Base-by-base conservation (phyloP, 2,329 filamentous ascomycete species). In the Amauroascus niger region DNA sequence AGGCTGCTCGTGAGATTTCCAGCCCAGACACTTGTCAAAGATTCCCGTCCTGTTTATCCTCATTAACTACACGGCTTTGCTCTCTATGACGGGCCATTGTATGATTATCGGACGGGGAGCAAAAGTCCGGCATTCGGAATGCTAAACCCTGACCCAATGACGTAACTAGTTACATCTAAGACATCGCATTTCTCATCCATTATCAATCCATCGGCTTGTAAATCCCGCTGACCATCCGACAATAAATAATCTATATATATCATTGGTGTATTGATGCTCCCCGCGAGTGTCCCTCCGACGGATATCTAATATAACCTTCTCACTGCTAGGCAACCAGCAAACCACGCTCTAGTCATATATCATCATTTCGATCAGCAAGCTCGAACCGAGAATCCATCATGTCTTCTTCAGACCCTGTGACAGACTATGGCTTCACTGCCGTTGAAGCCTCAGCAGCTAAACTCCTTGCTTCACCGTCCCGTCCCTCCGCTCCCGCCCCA, bases 391-490 rank as follows among this genome's bases (percentile, higher is more conserved):
- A n/a, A n/a, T n/a, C 40, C 5, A 30, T 30, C 8, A 41, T 49
- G 33, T 32, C 47, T 49, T 28, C 46, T 18, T 32, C 35, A 40
- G 33, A 53, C 13, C 37, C 46, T 6, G 33, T 57, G n/a, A 51
- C 40, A 20, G 43, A 44, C 4, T 68, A 71, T 46, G 69, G 69
- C 57, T 61, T 72, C 60, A 68, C 65, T 11, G 62, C 69, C 30
- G 65, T 71, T 45, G 64, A 65, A 11, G 63, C 69, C 22, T 66
- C 66, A 33, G 59, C 64, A 39, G 49, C 59, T 2, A 56, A 58
- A 7, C 55, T 65, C 28, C 57, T 65, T 44, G 54, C 57, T 43
- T 51, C 58, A 32, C 52, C 54, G 9, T 57, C 57, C 30, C 32
- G 39, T 20, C 53, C 53, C 16, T 55, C 41, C 28, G 52, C 56